These are phyloP conservation scores for Moesziomyces antarcticus DNA, from an alignment of 1,284 basidiomycete genomes.

Conservation along the genomic window DNA sequence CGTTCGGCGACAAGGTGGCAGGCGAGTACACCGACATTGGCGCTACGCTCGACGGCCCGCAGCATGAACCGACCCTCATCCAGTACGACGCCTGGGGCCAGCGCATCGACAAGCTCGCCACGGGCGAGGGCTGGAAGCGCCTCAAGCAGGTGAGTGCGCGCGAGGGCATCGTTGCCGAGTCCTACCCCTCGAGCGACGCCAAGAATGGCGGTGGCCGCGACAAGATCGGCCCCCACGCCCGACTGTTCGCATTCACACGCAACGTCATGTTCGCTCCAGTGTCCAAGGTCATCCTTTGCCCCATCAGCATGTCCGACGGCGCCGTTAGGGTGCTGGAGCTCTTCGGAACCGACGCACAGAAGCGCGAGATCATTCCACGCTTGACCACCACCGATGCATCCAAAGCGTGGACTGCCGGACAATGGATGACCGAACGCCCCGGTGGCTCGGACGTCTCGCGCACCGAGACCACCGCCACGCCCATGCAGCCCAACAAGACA, in stretches of 20 bases:
- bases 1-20: conserved; percentile 21
- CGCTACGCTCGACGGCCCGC: conserved; percentile 31
- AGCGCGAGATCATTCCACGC: conserved; percentile 73
- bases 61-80: conserved; percentile 45
- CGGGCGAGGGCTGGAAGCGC: conserved; percentile 51
- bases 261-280: conserved; percentile 45
- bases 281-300: conserved; percentile 46
- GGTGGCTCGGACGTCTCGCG: conserved; percentile 82
- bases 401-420: conserved; percentile 78
- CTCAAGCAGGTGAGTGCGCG: conserved; percentile 32
- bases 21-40: conserved; percentile 32
- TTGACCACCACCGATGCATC: conserved; percentile 74
- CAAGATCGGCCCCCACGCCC: conserved; percentile 24
- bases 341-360: conserved; percentile 74
- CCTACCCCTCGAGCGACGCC: conserved; percentile 21
- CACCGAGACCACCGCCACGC: conserved; percentile 76
- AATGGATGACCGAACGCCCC: conserved; percentile 75
- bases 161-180: conserved; percentile 47
- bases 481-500: conserved; percentile 40
- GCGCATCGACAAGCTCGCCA: conserved; percentile 50
- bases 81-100: conserved; percentile 58
- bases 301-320: conserved; percentile 80
- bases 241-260: conserved; percentile 40
- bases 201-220: conserved; percentile 28
- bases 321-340: conserved; percentile 78